phyloP scores from a whole-genome alignment of 352 stramenopile species.

The Pythium vanterpoolii region DNA sequence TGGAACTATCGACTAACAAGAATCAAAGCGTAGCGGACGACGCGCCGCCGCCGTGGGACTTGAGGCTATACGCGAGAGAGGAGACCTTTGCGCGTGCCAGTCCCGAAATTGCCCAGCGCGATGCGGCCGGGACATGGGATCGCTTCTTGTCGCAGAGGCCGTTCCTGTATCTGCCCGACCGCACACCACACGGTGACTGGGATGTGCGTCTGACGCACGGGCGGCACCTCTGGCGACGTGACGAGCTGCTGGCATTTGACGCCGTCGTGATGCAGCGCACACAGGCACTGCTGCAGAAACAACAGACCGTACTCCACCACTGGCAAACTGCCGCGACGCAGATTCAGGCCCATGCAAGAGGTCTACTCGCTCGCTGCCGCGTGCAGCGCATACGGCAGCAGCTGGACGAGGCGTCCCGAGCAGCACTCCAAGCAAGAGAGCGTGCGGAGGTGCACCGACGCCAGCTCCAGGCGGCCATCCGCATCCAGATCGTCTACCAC shows the following conservation, averaged over 20 bases:
- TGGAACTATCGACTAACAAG: neutral
- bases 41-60: slow-evolving; percentile 25
- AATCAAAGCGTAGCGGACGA: neutral
- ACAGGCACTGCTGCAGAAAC: slow-evolving; percentile 27
- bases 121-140: slow-evolving; percentile 32
- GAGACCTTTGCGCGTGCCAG: slow-evolving; percentile 27
- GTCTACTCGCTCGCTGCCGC: slow-evolving; percentile 31
- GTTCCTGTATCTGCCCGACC: slow-evolving; percentile 48
- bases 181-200: slow-evolving; percentile 37
- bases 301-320: slow-evolving; percentile 33
- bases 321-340: slow-evolving; percentile 40
- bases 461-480: slow-evolving; percentile 24
- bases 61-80: slow-evolving; percentile 35
- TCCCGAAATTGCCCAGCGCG: slow-evolving; percentile 13
- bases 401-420: slow-evolving; percentile 25
- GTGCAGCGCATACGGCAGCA: slow-evolving; percentile 29
- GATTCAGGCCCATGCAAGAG: slow-evolving; percentile 38
- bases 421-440: slow-evolving; percentile 21
- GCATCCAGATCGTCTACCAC: slow-evolving; percentile 39
- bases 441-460: slow-evolving; percentile 21
- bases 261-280: slow-evolving; percentile 36
- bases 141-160: slow-evolving; percentile 30
- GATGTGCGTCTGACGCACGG: slow-evolving; percentile 25
- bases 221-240: slow-evolving; percentile 38
- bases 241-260: slow-evolving; percentile 42